Evolutionary conservation across 805 yeast genomes (phyloP).

Genomic region (Metschnikowia baotianmanensis): DNA sequence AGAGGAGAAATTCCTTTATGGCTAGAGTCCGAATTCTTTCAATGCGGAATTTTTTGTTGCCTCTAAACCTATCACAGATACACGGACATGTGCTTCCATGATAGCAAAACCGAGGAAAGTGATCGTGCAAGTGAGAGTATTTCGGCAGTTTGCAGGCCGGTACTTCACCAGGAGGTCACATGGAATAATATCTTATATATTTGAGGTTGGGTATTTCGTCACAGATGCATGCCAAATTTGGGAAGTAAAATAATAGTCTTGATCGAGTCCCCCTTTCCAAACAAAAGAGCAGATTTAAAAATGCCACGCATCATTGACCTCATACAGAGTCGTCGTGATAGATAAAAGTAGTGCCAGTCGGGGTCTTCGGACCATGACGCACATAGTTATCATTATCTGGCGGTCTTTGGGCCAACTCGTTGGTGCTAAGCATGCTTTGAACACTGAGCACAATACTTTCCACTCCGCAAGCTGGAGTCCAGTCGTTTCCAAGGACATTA

Average conservation of each 20-base stretch:
- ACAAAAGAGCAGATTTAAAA: background rate
- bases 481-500: conserved; percentile 59
- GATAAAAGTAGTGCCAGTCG: conserved; percentile 46
- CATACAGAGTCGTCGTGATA: conserved; percentile 60
- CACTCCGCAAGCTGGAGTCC: conserved; percentile 63
- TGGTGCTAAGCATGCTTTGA: conserved; percentile 62
- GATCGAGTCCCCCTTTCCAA: background rate
- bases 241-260: background rate
- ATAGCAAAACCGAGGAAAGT: no score
- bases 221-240: background rate
- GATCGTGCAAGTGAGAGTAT: no score
- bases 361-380: conserved; percentile 54
- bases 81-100: no score
- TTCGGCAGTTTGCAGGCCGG: no score
- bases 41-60: no score
- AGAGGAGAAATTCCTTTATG: no score
- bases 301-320: background rate
- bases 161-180: no score
- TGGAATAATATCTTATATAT: no score
- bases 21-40: no score
- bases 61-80: no score
- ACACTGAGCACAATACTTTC: conserved; percentile 52
- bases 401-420: conserved; percentile 49
- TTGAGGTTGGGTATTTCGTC: background rate
- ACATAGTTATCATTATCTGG: conserved; percentile 54